Conservation (phyloP, 805 yeast genomes). For the Monosporozyma unispora region DNA sequence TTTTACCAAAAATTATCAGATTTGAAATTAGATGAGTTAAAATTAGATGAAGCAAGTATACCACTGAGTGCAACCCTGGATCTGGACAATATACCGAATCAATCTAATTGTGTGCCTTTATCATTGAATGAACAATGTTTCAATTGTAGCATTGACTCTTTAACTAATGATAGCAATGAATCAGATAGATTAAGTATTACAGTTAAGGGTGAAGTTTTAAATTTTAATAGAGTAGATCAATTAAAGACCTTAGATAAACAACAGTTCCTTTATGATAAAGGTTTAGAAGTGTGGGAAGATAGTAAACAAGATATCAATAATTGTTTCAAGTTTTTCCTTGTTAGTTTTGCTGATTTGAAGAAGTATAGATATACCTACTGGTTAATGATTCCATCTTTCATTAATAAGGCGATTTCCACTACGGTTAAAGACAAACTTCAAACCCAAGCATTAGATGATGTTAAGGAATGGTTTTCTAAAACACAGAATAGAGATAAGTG, state of each 20-base stretch:
- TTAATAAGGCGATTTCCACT: conserved; percentile 13
- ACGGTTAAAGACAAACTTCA: not conserved
- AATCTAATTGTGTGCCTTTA: conserved; percentile 15
- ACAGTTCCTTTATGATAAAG: conserved; percentile 40
- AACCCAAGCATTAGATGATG: not conserved
- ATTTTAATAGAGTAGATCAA: conserved; percentile 79
- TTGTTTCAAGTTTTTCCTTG: conserved; percentile 34
- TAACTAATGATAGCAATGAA: not conserved
- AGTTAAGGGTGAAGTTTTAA: conserved; percentile 37
- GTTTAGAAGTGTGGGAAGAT: conserved; percentile 23
- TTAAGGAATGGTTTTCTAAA: conserved; percentile 13
- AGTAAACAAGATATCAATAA: conserved; percentile 24
- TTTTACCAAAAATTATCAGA: conserved; percentile 72
- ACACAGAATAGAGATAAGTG: conserved; percentile 14
- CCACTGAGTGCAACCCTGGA: conserved; percentile 25
- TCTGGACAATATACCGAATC: conserved; percentile 6
- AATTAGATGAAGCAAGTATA: conserved; percentile 36
- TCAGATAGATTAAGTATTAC: conserved; percentile 9
- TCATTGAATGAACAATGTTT: conserved; percentile 30
- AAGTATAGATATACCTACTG: conserved; percentile 84
- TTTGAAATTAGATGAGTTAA: conserved; percentile 63
- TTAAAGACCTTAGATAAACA: conserved; percentile 65
- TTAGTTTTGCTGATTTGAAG: conserved; percentile 82
- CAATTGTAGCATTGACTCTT: conserved; percentile 3
- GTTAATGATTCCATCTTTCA: conserved; percentile 70